Evolutionary conservation across 169 alveolate genomes (phyloP).

Genomic region (Cryptosporidium tyzzeri): DNA sequence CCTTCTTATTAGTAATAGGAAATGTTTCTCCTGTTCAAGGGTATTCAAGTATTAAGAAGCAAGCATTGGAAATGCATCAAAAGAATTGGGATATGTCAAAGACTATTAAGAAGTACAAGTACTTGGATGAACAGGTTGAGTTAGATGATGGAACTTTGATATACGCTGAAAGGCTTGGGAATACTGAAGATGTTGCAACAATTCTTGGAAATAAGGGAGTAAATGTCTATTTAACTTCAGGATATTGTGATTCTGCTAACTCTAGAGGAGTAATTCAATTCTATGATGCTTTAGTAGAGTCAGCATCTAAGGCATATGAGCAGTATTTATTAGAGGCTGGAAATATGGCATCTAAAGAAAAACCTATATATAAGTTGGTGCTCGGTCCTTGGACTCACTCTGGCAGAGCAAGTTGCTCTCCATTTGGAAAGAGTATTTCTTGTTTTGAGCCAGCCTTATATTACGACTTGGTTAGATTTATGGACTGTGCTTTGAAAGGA

Average conservation of each 20-base stretch:
- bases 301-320: slow-evolving; percentile 51
- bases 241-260: slow-evolving; percentile 80
- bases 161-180: slow-evolving; percentile 77
- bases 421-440: slow-evolving; percentile 78
- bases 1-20: slow-evolving; percentile 79
- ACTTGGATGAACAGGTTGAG: slow-evolving; percentile 77
- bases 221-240: slow-evolving; percentile 77
- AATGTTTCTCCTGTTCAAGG: slow-evolving; percentile 78
- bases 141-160: slow-evolving; percentile 69
- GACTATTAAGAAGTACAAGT: slow-evolving; percentile 69
- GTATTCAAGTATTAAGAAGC: slow-evolving; percentile 66
- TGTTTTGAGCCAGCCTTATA: slow-evolving; percentile 79
- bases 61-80: slow-evolving; percentile 76
- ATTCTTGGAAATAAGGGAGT: slow-evolving; percentile 77
- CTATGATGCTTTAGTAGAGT: slow-evolving; percentile 65
- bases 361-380: slow-evolving; percentile 72
- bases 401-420: slow-evolving; percentile 79
- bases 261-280: slow-evolving; percentile 79
- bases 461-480: slow-evolving; percentile 78
- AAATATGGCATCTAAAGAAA: slow-evolving; percentile 31
- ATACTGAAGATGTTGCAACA: slow-evolving; percentile 69
- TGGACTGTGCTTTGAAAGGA: slow-evolving; percentile 79
- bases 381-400: slow-evolving; percentile 82
- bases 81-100: slow-evolving; percentile 81
- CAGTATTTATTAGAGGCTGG: slow-evolving; percentile 48